Evolutionary conservation across 306 rosid species (phyloP), one percentile per base, ranked within the genome.

Genomic region (Begonia fuchsioides): DNA sequence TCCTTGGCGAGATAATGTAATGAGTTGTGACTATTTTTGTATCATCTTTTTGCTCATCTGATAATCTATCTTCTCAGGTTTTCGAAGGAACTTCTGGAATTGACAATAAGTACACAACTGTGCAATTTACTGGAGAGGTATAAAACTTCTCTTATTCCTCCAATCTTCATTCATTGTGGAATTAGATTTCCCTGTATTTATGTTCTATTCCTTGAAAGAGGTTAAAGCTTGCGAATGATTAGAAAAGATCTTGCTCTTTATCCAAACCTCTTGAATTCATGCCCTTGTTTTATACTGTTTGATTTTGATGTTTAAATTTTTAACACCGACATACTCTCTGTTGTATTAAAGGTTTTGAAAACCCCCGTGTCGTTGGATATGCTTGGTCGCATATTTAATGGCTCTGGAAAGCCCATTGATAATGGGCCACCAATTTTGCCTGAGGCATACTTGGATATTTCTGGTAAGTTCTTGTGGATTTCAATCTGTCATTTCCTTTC

Each of bases 101-200:
- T 53, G 98, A 92, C 82, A 92, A 92, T 61, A 92, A 92, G 57
- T 92, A 72, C 55, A 92, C 98, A 0, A 92, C 98, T 0, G 98
- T 92, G 71, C 98, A 92, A 67, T 92, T 92, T 70, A 92, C 98
- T 3, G 98, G 98, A 68, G 98, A 92, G 96, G 98, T 90, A 73
- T 44, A 13, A n/a, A 53, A 46, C 39, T 60, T 56, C 52, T 16
- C 20, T 68, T 35, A 53, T 58, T 56, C 32, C 7, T 26, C 35
- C 35, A 26, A 53, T 38, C 72, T 19, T 12, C 52, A 13, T 19
- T 3, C 39, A 41, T 51, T 55, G 14, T 20, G 56, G 7, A 26
- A 26, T 8, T 26, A 26, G 35, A 26, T 2, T 26, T 4, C 35
- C 8, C 35, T 3, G 8, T 4, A 6, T 26, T 26, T 5, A 26